Evolutionary conservation across 345 rosid genomes (phyloP), one percentile per base, ranked within the genome.

Genomic region (Cardamine resedifolia): DNA sequence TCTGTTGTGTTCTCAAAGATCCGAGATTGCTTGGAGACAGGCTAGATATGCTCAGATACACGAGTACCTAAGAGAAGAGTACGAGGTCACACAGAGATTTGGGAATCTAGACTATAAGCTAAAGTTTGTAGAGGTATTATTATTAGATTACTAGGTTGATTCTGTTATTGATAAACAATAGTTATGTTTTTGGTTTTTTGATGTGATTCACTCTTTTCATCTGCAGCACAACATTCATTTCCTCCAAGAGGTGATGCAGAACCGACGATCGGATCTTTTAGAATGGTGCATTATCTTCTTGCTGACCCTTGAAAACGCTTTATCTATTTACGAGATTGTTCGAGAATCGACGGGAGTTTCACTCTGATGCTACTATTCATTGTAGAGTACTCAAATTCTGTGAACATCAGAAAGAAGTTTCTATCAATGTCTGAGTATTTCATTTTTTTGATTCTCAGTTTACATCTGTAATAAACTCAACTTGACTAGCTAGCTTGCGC

Each of bases 1-100:
- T 77, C 27, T 39, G 23, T 39, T 71, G 58, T 81, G 20, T 30
- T 62, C 16, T 62, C 34, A 33, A 83, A 90, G 98, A 78, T 90
- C 96, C 16, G 97, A 93, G 82, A 93, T 93, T 79, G 98, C 97
- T 76, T 93, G 97, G 98, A 86, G 92, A 75, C 90, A 89, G 79
- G 98, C 96, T 45, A 93, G 86, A 78, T 90, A 90, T 77, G 92
- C 96, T 73, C 96, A 82, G 77, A 93, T 90, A 82, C 81, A 85
- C 1, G 98, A 93, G 79, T 93, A 87, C 82, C 86, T 90, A 34
- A 80, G 90, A 78, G 98, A 93, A 79, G 98, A 93, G 81, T 93
- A 85, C 28, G 96, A 93, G 78, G 89, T 93, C 28, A 87, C 92
- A 39, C 98, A 93, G 73, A 90, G 97, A 62, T 90, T 93, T 27